These are phyloP conservation scores for Didymella glomerata DNA, from an alignment of 2,329 filamentous ascomycete species.

Conservation along the genomic window DNA sequence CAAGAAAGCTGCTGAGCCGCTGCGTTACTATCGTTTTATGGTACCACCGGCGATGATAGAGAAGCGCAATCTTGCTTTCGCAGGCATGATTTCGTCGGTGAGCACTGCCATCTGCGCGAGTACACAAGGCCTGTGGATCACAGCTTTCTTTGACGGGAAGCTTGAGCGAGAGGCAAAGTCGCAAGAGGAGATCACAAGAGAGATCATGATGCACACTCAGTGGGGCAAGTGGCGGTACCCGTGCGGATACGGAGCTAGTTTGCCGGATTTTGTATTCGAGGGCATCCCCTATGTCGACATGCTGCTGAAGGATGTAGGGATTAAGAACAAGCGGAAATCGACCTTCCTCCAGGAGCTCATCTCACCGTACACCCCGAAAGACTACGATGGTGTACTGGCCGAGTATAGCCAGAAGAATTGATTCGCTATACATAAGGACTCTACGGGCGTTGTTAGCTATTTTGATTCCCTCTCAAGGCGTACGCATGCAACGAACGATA, in stretches of 20 bases:
- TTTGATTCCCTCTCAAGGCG: background rate
- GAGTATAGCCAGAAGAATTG: slow-evolving; percentile 27
- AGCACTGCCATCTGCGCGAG: slow-evolving; percentile 49
- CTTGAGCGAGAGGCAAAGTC: slow-evolving; percentile 46
- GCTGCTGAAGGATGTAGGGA: slow-evolving; percentile 26
- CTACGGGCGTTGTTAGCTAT: background rate
- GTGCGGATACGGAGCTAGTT: slow-evolving; percentile 67
- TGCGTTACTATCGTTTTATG: slow-evolving; percentile 56
- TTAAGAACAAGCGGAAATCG: slow-evolving; percentile 16
- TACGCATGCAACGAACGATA: background rate
- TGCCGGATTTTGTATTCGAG: slow-evolving; percentile 79
- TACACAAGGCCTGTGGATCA: slow-evolving; percentile 58
- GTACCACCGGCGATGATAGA: slow-evolving; percentile 39
- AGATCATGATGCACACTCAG: slow-evolving; percentile 72
- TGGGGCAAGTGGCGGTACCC: slow-evolving; percentile 58
- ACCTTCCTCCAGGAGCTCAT: slow-evolving; percentile 30
- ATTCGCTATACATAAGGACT: background rate
- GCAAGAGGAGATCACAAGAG: slow-evolving; percentile 28
- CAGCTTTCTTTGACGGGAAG: slow-evolving; percentile 67
- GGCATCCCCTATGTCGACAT: slow-evolving; percentile 78
- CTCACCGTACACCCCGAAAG: slow-evolving; percentile 30
- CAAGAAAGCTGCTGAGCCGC: slow-evolving; percentile 29
- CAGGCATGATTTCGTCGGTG: slow-evolving; percentile 47
- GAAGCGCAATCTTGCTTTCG: slow-evolving; percentile 26
- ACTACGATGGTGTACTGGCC: slow-evolving; percentile 37